phyloP scores from a whole-genome alignment of 768 basidiomycete species.

The Agaricus blazei region DNA sequence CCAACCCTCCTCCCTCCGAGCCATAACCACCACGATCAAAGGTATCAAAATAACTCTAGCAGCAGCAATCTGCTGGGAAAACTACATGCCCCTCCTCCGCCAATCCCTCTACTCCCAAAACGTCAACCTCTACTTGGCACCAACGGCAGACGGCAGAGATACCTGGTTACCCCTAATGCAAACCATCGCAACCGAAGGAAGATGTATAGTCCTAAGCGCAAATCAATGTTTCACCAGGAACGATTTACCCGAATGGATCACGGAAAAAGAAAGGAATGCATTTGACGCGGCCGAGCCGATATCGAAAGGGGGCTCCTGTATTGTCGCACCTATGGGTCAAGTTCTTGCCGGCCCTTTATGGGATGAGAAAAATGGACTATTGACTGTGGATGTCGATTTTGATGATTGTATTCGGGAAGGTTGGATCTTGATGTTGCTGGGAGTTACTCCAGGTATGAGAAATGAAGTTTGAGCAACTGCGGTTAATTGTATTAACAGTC shows the following conservation, averaged over 20 bases:
- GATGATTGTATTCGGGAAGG: slow-evolving; percentile 51
- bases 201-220: slow-evolving; percentile 63
- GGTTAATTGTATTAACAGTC: background rate
- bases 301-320: slow-evolving; percentile 59
- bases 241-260: slow-evolving; percentile 46
- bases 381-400: slow-evolving; percentile 55
- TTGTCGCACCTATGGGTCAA: slow-evolving; percentile 51
- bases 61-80: slow-evolving; percentile 63
- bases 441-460: slow-evolving; percentile 44
- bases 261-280: slow-evolving; percentile 27
- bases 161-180: slow-evolving; percentile 54
- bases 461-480: background rate
- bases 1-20: slow-evolving; percentile 48
- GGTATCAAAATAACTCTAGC: slow-evolving; percentile 40
- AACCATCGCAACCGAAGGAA: slow-evolving; percentile 63
- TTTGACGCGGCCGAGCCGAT: slow-evolving; percentile 39
- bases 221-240: slow-evolving; percentile 53
- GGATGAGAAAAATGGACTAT: slow-evolving; percentile 40
- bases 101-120: slow-evolving; percentile 55
- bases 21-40: slow-evolving; percentile 20
- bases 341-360: slow-evolving; percentile 57
- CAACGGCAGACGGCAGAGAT: slow-evolving; percentile 57
- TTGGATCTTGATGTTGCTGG: slow-evolving; percentile 60
- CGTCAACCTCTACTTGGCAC: slow-evolving; percentile 59
- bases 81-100: slow-evolving; percentile 68